phyloP scores from a whole-genome alignment of 257 asterid species.

The Forsythia viridissima region DNA sequence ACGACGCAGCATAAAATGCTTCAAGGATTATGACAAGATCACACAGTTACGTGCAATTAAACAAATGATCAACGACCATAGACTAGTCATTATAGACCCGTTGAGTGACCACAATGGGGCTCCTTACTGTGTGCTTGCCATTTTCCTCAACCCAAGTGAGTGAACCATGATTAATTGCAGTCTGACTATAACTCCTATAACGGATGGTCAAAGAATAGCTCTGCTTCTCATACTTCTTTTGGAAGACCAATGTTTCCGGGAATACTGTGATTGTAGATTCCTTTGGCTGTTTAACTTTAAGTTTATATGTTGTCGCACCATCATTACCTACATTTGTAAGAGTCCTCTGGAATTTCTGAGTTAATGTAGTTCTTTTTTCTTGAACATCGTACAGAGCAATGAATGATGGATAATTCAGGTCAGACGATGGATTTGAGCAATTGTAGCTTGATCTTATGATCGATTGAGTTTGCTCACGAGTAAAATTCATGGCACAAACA shows the following conservation, averaged over 20 bases:
- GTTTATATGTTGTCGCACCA: slow-evolving; percentile 32
- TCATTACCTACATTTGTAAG: slow-evolving; percentile 45
- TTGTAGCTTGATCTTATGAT: slow-evolving; percentile 33
- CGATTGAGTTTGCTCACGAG: slow-evolving; percentile 32
- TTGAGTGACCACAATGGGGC: slow-evolving; percentile 36
- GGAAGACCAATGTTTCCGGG: slow-evolving; percentile 33
- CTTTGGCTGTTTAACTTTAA: slow-evolving; percentile 25
- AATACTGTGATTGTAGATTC: slow-evolving; percentile 20
- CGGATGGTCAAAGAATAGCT: slow-evolving; percentile 32
- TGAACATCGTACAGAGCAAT: slow-evolving; percentile 20
- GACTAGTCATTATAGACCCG: slow-evolving; percentile 23
- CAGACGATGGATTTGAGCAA: slow-evolving; percentile 43
- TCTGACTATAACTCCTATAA: slow-evolving; percentile 16
- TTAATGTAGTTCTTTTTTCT: slow-evolving; percentile 13
- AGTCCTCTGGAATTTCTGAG: slow-evolving; percentile 29
- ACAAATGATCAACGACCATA: neutral
- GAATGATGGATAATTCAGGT: slow-evolving; percentile 49
- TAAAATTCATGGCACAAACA: slow-evolving; percentile 44
- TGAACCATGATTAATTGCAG: slow-evolving; percentile 25
- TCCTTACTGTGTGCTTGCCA: slow-evolving; percentile 34
- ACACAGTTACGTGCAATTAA: neutral
- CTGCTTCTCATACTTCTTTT: slow-evolving; percentile 33
- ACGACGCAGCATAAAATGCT: neutral
- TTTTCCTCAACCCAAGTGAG: slow-evolving; percentile 36
- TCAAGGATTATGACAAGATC: neutral